Base-by-base conservation (phyloP, 2,329 filamentous ascomycete species). In the Pleomassaria siparia region DNA sequence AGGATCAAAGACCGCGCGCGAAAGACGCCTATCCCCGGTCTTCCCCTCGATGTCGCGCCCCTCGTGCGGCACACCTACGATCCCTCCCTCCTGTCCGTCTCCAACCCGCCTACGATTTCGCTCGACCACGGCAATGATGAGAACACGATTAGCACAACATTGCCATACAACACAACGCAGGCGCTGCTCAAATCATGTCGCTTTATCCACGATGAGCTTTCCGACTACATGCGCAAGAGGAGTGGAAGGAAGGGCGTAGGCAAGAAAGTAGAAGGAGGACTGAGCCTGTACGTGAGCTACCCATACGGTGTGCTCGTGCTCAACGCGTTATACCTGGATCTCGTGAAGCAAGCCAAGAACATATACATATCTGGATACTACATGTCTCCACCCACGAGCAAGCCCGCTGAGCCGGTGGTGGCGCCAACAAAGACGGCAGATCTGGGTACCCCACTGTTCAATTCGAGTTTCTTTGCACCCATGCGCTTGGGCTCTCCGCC, bases 321-420 rank as follows among this genome's bases (percentile, higher is more conserved):
- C 63, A 68, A 69, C 48, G 64, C 54, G 22, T 49, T 65, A 12
- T 71, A 71, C 33, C 73, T 73, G 3, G 63, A 66, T 28, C 64
- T 76, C 8, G 57, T 74, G 9, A 62, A 60, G n/a, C 72, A 73
- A 43, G 70, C 70, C 12, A 63, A 63, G 28, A 70, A 63, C 46
- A 58, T 76, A 10, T 70, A 74, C 50, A 62, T 76, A 10, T 69
- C 69, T 11, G 73, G 73, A 25, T 62, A 64, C 43, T 74, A 72
- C 52, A 55, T 49, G n/a, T 40, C 30, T 25, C 22, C 45, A 33
- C 18, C 35, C 3, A 5, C 35, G 18, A 16, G 32, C 15, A 24
- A 12, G 20, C 35, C 9, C 3, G 10, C 12, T 3, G 20, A 22
- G 12, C 35, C 35, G 13, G 12, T 9, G 12, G 8, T n/a, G 12